Evolutionary conservation across 2,329 filamentous ascomycete species (phyloP), one percentile per base, ranked within the genome.

Genomic region (Coniochaeta sp.): DNA sequence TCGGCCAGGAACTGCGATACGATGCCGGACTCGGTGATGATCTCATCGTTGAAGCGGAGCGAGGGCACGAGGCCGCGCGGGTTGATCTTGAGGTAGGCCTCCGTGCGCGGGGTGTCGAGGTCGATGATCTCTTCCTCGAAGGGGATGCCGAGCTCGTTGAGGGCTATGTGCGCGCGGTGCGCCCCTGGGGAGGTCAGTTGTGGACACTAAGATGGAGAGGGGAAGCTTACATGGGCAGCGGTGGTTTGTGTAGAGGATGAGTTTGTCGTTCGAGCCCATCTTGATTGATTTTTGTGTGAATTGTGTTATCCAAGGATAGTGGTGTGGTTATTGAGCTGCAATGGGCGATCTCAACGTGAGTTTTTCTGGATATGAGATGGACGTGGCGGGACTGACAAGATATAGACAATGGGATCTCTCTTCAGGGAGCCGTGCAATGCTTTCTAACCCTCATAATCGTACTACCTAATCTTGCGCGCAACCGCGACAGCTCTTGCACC

Each of bases 51-150:
- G 77, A 89, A 88, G 26, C 82, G 81, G 60, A 95, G 75, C 0
- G 85, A 76, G 0, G 91, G 90, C 5, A 95, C 89, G 3, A 92
- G 83, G 16, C 91, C 91, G 60, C 89, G 85, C 65, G 90, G 89
- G 76, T 93, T 93, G 70, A 95, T 76, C 58, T 87, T 78, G 9
- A 95, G 81, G 70, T 93, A 95, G 78, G 87, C 90, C 40, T 83
- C 77, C 31, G 88, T 85, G 11, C 90, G 85, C 0, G 90, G 90
- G 11, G 74, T 81, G 65, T 76, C 73, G 55, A 95, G 79, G 70
- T 93, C 88, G 66, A 96, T 89, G 61, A 85, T 83, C 62, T 89
- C 85, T 65, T 91, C 86, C 61, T 90, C 85, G 67, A 84, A 90
- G 0, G 83, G 77, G 33, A 92, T 69, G 12, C 79, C 79, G 14